A percentile compares a stretch with the other conserved stretches of the same genome.
Evolutionary conservation across 139 green algal genomes (phyloP).

Genomic region (Spirogloea muscicola): DNA sequence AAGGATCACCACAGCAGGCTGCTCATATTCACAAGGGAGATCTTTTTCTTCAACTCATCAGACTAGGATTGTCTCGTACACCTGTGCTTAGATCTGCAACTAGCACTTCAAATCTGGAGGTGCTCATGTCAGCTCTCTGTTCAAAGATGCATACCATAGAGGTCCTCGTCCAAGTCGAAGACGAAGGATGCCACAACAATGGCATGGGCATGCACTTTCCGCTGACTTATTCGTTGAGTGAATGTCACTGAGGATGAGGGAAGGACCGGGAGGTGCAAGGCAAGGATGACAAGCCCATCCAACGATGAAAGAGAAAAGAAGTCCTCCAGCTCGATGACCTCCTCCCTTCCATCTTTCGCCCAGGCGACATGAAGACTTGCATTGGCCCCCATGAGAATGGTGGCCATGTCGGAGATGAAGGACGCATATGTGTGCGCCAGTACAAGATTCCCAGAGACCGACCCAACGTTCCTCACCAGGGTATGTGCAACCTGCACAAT

Average conservation of each 20-base stretch:
- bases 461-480: slow-evolving; percentile 64
- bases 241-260: too few relatives aligned
- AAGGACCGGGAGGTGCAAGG: slow-evolving; percentile 9
- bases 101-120: too few relatives aligned
- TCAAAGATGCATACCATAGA: too few relatives aligned
- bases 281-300: background rate
- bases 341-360: background rate
- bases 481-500: slow-evolving; percentile 56
- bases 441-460: slow-evolving; percentile 66
- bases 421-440: slow-evolving; percentile 33
- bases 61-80: too few relatives aligned
- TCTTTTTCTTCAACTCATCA: too few relatives aligned
- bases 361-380: background rate
- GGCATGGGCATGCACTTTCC: slow-evolving; percentile 35
- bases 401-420: slow-evolving; percentile 39
- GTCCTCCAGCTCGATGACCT: background rate
- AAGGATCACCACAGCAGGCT: too few relatives aligned
- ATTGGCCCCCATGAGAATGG: slow-evolving; percentile 9
- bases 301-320: background rate
- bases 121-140: too few relatives aligned
- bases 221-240: too few relatives aligned
- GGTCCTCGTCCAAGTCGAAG: slow-evolving; percentile 28
- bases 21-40: too few relatives aligned
- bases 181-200: slow-evolving; percentile 43
- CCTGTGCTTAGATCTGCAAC: too few relatives aligned